Base-by-base conservation (phyloP, 176 grass and related monocot genomes). In the Phoenix dactylifera region DNA sequence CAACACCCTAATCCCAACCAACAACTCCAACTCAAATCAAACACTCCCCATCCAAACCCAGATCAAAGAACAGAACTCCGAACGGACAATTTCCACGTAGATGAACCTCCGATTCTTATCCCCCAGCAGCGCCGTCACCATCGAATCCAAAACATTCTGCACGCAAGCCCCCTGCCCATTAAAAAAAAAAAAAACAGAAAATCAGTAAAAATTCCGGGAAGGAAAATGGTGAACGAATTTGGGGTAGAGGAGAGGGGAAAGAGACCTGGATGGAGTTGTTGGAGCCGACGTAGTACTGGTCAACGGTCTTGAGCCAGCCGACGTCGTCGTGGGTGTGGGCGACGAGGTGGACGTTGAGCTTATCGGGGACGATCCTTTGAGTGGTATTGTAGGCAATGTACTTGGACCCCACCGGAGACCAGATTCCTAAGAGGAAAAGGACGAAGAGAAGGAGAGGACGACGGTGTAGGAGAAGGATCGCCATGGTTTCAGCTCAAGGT, bases 371-470 rank as follows among this genome's bases (percentile, higher is more conserved):
- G 65, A 85, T 82, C 26, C 79, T 67, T 44, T 76, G 83, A 49
- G 86, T 84, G 65, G 91, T 96, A 74, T 96, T 96, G 80, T 96
- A 96, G 0, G 86, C 64, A 58, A 96, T 73, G 80, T 96, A 96
- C 77, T 55, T 51, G 19, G 64, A 67, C 50, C 82, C 90, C 22
- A 16, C 52, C 54, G 18, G 20, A 52, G 51, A 4, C 6, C 28
- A 55, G 28, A 25, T 57, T 24, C 35, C 51, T 62, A 26, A 7
- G 10, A 32, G 17, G 15, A 35, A 9, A 18, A 22, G 39, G 71
- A 62, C 5, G 22, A 64, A 20, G 49, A 64, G 39, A 12, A 44
- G 59, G 48, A 74, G 18, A 22, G 57, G 70, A 62, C 5, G 10
- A 44, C 35, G 35, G 10, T 12, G 10, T 9, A 44, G 2, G 35